Conservation (phyloP, 805 yeast genomes). For the Nematodospora valgi region DNA sequence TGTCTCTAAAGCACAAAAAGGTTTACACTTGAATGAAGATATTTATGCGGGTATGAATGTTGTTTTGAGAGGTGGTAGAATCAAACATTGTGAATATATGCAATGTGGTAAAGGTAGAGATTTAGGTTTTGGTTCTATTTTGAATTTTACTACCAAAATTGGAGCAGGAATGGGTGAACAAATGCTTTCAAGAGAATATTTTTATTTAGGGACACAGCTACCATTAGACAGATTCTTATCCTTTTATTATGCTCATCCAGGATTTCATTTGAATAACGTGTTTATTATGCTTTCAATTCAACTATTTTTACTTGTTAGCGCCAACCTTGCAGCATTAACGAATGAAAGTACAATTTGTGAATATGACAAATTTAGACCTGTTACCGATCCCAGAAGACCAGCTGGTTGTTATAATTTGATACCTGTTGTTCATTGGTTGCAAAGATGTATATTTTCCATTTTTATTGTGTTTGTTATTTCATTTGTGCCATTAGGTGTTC, state of each 20-base stretch:
- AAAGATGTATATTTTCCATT: constrained; percentile 77
- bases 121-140: constrained; percentile 80
- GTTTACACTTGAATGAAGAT: constrained; percentile 83
- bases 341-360: constrained; percentile 68
- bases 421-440: constrained; percentile 77
- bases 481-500: constrained; percentile 72
- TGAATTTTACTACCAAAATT: constrained; percentile 82
- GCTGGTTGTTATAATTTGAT: constrained; percentile 69
- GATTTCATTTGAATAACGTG: constrained; percentile 79
- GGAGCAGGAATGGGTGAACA: constrained; percentile 96
- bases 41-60: constrained; percentile 89
- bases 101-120: constrained; percentile 93
- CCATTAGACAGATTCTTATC: constrained; percentile 80
- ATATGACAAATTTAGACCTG: constrained; percentile 62
- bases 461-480: constrained; percentile 81
- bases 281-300: constrained; percentile 76
- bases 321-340: constrained; percentile 69
- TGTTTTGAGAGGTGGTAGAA: constrained; percentile 78
- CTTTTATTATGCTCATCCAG: constrained; percentile 83
- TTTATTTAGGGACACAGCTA: constrained; percentile 74
- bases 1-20: constrained; percentile 82
- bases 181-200: constrained; percentile 79
- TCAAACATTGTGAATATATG: constrained; percentile 81
- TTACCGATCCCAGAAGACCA: constrained; percentile 64
- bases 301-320: constrained; percentile 64